Evolutionary conservation across 169 alveolate genomes (phyloP).

Genomic region (Cryptosporidium ubiquitum): DNA sequence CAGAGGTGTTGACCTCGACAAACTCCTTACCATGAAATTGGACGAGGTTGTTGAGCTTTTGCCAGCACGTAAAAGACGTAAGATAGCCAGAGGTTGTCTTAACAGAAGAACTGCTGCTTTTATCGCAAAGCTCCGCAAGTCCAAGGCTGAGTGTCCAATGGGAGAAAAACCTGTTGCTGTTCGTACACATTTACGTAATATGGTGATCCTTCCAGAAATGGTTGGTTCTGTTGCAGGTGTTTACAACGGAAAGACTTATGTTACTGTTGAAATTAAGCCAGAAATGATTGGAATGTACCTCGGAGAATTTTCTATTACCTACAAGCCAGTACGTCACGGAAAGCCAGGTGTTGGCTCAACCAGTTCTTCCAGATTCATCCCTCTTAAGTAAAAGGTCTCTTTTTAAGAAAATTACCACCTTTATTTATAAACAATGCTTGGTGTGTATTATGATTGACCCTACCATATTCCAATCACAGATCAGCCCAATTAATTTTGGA

Average conservation of each 20-base stretch:
- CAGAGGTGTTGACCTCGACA: conserved; percentile 97
- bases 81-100: conserved; percentile 87
- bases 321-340: conserved; percentile 99
- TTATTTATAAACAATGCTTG: not conserved
- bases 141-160: conserved; percentile 89
- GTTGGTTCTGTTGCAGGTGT: conserved; percentile 97
- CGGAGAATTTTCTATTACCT: conserved; percentile 98
- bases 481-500: not conserved
- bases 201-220: conserved; percentile 96
- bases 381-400: conserved; percentile 85
- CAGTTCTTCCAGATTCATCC: conserved; percentile 94
- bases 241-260: conserved; percentile 97
- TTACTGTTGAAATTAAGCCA: conserved; percentile 97
- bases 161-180: conserved; percentile 98
- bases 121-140: conserved; percentile 93
- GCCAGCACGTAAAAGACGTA: conserved; percentile 97
- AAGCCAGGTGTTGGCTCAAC: conserved; percentile 98
- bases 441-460: not conserved
- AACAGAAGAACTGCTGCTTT: conserved; percentile 91
- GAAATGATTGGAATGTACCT: conserved; percentile 99
- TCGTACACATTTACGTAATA: conserved; percentile 92
- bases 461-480: not conserved
- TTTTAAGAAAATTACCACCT: not conserved
- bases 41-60: conserved; percentile 92
- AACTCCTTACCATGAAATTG: conserved; percentile 90